Evolutionary conservation across 306 rosid genomes (phyloP).

Genomic region (Sindora glabra): DNA sequence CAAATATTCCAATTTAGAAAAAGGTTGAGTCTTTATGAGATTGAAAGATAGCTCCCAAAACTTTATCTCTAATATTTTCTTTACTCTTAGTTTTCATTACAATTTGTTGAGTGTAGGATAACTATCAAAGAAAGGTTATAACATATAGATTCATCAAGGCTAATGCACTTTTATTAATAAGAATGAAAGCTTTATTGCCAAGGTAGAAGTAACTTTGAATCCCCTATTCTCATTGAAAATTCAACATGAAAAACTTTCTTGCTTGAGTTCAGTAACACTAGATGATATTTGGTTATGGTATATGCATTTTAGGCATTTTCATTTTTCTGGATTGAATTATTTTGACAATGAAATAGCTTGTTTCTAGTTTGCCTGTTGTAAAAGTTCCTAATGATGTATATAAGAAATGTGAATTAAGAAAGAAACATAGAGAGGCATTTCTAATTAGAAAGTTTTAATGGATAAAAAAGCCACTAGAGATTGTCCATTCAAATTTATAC

Average conservation of each 20-base stretch:
- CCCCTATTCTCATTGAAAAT: no score
- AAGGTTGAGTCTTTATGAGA: background rate
- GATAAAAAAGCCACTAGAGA: no score
- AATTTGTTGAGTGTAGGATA: no score
- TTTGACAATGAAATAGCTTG: no score
- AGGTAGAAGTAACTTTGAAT: background rate
- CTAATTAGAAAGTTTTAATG: no score
- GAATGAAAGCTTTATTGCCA: background rate
- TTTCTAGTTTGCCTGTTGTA: no score
- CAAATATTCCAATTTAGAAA: no score
- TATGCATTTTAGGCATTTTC: no score
- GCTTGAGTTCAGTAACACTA: background rate
- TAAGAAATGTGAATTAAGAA: no score
- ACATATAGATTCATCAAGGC: background rate
- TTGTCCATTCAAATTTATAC: no score
- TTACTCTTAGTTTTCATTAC: background rate
- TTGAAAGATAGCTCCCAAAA: background rate
- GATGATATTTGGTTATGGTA: background rate
- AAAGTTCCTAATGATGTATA: background rate
- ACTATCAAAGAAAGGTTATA: background rate
- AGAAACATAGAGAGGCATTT: background rate
- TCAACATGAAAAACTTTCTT: no score
- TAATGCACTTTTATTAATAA: background rate
- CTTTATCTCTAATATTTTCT: background rate
- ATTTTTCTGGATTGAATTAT: no score